Conservation (phyloP, 129 eudicot species). For the Lactuca saligna region DNA sequence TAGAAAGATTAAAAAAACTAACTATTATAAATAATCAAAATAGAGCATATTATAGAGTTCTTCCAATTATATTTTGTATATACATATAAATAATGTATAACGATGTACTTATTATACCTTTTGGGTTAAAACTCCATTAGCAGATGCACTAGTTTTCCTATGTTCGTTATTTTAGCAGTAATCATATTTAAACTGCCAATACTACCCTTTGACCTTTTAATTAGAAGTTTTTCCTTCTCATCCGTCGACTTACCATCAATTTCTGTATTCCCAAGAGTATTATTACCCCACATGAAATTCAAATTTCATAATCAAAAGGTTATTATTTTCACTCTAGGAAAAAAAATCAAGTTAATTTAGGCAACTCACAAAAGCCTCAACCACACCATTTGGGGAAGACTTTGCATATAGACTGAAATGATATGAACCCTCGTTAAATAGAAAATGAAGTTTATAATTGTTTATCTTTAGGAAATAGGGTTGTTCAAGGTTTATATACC, state of each 20-base stretch:
- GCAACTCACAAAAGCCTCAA: constrained; percentile 87
- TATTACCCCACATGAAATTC: constrained; percentile 51
- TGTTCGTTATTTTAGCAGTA: constrained; percentile 66
- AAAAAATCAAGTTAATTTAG: neutral
- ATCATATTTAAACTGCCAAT: constrained; percentile 96
- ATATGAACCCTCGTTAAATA: constrained; percentile 79
- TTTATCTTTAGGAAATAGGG: constrained; percentile 41
- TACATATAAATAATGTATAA: constrained; percentile 5
- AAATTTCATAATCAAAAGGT: constrained; percentile 8
- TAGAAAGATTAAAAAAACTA: neutral
- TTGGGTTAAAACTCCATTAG: constrained; percentile 82
- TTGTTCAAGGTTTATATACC: constrained; percentile 47
- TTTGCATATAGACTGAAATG: constrained; percentile 88
- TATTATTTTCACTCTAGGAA: neutral
- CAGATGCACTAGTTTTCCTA: constrained; percentile 69
- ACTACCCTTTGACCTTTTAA: constrained; percentile 94
- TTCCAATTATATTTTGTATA: neutral
- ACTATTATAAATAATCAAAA: neutral
- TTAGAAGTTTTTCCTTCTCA: constrained; percentile 91
- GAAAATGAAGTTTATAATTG: constrained; percentile 1
- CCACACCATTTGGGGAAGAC: constrained; percentile 91
- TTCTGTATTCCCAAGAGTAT: constrained; percentile 63
- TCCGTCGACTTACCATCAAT: constrained; percentile 71
- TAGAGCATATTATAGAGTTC: neutral
- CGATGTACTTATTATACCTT: constrained; percentile 47